Evolutionary conservation across 1,284 basidiomycete species (phyloP).

Genomic region (Apiotrichum brassicae): DNA sequence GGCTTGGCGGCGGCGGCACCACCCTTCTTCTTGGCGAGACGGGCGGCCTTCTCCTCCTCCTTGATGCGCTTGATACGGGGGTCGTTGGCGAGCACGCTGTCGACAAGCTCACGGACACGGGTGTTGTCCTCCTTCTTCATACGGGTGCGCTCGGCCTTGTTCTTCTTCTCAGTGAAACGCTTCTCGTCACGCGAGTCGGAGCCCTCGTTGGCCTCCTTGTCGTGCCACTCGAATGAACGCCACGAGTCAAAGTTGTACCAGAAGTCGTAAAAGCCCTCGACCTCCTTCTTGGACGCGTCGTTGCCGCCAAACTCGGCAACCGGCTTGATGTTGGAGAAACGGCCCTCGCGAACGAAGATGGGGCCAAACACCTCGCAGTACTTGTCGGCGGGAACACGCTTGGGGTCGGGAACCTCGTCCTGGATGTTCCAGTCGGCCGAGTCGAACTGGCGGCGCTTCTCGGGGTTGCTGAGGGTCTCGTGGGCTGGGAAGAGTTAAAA

Average conservation of each 20-base stretch:
- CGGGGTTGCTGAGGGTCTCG: slow-evolving; percentile 80
- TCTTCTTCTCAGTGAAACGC: slow-evolving; percentile 99
- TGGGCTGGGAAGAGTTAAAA: slow-evolving; percentile 52
- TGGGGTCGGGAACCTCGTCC: slow-evolving; percentile 65
- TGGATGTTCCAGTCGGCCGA: slow-evolving; percentile 85
- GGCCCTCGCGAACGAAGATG: slow-evolving; percentile 82
- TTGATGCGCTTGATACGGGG: slow-evolving; percentile 98
- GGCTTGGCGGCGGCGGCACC: slow-evolving; percentile 44
- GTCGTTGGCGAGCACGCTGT: slow-evolving; percentile 76
- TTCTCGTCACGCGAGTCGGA: slow-evolving; percentile 98
- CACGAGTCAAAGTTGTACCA: slow-evolving; percentile 99
- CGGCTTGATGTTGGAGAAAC: slow-evolving; percentile 85
- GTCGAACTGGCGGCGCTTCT: slow-evolving; percentile 91
- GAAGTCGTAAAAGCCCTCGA: slow-evolving; percentile 95
- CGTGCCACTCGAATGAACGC: slow-evolving; percentile 95
- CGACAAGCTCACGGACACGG: slow-evolving; percentile 79
- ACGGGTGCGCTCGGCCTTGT: slow-evolving; percentile 90
- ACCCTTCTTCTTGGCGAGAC: slow-evolving; percentile 82
- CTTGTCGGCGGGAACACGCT: slow-evolving; percentile 56
- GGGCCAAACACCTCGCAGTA: slow-evolving; percentile 56
- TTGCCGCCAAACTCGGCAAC: slow-evolving; percentile 72
- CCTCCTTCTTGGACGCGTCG: slow-evolving; percentile 69
- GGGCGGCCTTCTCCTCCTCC: slow-evolving; percentile 89
- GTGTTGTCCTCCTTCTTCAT: slow-evolving; percentile 98
- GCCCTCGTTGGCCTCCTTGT: slow-evolving; percentile 98